Evolutionary conservation across 345 rosid genomes (phyloP).

Genomic region (Acer saccharum): DNA sequence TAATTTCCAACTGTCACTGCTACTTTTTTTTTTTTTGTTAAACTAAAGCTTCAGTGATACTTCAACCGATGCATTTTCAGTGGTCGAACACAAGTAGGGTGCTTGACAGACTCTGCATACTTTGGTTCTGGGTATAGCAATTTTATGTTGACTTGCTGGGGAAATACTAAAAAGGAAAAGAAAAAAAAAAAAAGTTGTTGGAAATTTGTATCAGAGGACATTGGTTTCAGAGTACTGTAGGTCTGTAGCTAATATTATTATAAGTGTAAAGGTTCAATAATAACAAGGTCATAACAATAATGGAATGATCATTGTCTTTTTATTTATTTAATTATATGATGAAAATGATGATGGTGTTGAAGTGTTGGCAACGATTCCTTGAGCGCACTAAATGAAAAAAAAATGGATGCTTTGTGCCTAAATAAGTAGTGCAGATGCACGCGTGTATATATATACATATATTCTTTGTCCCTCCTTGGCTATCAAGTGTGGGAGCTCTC

Average conservation of each 20-base stretch:
- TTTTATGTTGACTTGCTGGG: slow-evolving; percentile 7
- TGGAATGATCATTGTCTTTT: not conserved
- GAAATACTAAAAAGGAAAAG: slow-evolving; percentile 2
- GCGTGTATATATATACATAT: too few relatives aligned
- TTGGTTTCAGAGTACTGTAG: not conserved
- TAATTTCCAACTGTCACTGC: slow-evolving; percentile 7
- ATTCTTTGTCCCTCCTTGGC: too few relatives aligned
- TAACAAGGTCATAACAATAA: not conserved
- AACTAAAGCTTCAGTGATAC: not conserved
- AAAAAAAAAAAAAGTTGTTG: not conserved
- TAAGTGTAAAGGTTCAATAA: not conserved
- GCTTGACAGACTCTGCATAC: not conserved
- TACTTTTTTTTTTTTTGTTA: not conserved
- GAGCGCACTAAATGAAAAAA: not conserved
- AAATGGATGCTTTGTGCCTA: not conserved
- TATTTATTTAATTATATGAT: not conserved
- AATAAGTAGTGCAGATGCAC: not conserved
- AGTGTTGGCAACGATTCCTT: not conserved
- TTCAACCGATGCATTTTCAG: slow-evolving; percentile 3
- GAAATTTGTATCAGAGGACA: not conserved
- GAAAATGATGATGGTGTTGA: not conserved
- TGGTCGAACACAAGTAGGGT: not conserved
- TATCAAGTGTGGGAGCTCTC: too few relatives aligned
- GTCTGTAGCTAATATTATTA: not conserved
- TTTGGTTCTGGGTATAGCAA: not conserved